These are phyloP conservation scores for Entomortierella parvispora DNA, from an alignment of 192 early-diverging fungal genomes.

Conservation along the genomic window DNA sequence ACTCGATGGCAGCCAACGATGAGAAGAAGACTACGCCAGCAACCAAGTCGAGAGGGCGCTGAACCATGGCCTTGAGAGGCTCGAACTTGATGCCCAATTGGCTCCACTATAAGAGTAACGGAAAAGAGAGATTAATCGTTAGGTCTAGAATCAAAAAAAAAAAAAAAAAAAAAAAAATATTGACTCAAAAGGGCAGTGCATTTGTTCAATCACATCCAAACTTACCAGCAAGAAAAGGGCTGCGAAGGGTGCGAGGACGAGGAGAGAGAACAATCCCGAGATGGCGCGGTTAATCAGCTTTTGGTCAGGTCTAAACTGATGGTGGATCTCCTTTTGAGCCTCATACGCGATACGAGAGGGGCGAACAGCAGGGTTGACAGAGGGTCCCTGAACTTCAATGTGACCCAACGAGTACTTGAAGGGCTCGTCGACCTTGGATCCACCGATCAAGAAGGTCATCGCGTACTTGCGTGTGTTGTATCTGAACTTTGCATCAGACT, in stretches of 20 bases:
- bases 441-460: conserved; percentile 45
- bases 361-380: conserved; percentile 27
- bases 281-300: conserved; percentile 57
- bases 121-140: background rate
- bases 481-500: conserved; percentile 20
- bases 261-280: conserved; percentile 48
- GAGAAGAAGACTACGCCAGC: conserved; percentile 54
- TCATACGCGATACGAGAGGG: conserved; percentile 28
- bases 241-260: conserved; percentile 56
- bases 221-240: conserved; percentile 55
- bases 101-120: conserved; percentile 52
- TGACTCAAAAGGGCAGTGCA: background rate
- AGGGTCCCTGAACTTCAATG: conserved; percentile 37
- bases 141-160: background rate
- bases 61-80: conserved; percentile 29
- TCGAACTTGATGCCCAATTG: conserved; percentile 55
- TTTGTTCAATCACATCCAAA: background rate
- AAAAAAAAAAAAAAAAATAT: background rate
- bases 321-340: conserved; percentile 60
- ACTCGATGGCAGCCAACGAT: conserved; percentile 57
- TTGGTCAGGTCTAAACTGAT: conserved; percentile 59
- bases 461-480: conserved; percentile 39
- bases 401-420: conserved; percentile 39
- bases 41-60: conserved; percentile 32
- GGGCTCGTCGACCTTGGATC: conserved; percentile 31